Conservation (phyloP, 805 yeast genomes). For the Allodekkera sacchari region DNA sequence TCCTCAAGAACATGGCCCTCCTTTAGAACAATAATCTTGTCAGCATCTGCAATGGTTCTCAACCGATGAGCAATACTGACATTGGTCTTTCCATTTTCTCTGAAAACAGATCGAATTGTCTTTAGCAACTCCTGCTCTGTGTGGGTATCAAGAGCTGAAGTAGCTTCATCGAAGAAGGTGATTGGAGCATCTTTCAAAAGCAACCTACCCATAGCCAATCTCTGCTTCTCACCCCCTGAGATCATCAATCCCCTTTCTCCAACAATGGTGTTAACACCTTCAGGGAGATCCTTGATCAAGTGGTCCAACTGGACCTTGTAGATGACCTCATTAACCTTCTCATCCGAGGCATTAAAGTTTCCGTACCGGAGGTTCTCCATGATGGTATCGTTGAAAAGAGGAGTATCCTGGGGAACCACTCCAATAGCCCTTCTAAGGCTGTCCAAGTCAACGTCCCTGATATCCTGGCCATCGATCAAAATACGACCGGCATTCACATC, state of each 20-base stretch:
- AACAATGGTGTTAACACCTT: conserved; percentile 77
- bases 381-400: conserved; percentile 85
- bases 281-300: conserved; percentile 65
- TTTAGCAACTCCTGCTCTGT: conserved; percentile 80
- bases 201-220: conserved; percentile 90
- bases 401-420: conserved; percentile 97
- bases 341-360: conserved; percentile 60
- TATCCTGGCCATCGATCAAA: conserved; percentile 82
- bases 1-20: conserved; percentile 79
- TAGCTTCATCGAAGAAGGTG: conserved; percentile 94
- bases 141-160: conserved; percentile 93
- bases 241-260: conserved; percentile 99
- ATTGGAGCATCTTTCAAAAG: conserved; percentile 79
- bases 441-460: conserved; percentile 64
- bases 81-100: conserved; percentile 53
- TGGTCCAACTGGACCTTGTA: conserved; percentile 59
- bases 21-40: conserved; percentile 80
- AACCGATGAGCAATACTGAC: conserved; percentile 90
- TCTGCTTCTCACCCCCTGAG: conserved; percentile 97
- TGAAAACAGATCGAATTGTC: conserved; percentile 64
- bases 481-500: conserved; percentile 76
- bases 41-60: conserved; percentile 90
- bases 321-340: conserved; percentile 59
- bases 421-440: conserved; percentile 71
- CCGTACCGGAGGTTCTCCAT: conserved; percentile 87